phyloP scores from a whole-genome alignment of 1,139 yeast genomes.

The Hansenula sp. region DNA sequence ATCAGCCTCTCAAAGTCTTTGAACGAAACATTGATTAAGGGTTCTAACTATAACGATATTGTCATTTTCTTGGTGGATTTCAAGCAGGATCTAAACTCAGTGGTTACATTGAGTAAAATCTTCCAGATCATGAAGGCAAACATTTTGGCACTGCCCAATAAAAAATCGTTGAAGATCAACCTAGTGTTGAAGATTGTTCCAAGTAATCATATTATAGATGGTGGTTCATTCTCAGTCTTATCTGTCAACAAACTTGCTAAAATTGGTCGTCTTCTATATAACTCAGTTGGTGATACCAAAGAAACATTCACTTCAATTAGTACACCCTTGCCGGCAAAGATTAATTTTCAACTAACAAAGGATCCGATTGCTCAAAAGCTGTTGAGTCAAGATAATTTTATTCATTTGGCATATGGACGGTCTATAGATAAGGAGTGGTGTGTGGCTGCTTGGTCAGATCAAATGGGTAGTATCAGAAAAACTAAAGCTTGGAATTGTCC shows the following conservation, averaged over 20 bases:
- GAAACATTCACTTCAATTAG: conserved; percentile 28
- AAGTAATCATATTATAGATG: conserved; percentile 42
- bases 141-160: conserved; percentile 36
- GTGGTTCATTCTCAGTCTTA: conserved; percentile 42
- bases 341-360: conserved; percentile 50
- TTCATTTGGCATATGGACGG: conserved; percentile 83
- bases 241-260: conserved; percentile 46
- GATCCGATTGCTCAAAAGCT: conserved; percentile 30
- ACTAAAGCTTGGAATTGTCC: conserved; percentile 67
- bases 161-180: conserved; percentile 45
- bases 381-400: conserved; percentile 64
- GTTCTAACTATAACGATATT: conserved; percentile 13
- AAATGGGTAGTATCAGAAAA: conserved; percentile 61
- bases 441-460: conserved; percentile 88
- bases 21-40: conserved; percentile 4
- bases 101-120: conserved; percentile 43
- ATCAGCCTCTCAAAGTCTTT: not conserved
- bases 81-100: conserved; percentile 34
- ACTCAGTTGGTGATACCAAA: conserved; percentile 41
- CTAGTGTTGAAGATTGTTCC: conserved; percentile 58
- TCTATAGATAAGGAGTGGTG: conserved; percentile 83
- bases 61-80: conserved; percentile 27
- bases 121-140: conserved; percentile 44
- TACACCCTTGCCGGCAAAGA: conserved; percentile 28
- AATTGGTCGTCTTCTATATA: conserved; percentile 62